These are phyloP conservation scores for Coffea humblotiana DNA, from an alignment of 305 asterid genomes.

Conservation along the genomic window DNA sequence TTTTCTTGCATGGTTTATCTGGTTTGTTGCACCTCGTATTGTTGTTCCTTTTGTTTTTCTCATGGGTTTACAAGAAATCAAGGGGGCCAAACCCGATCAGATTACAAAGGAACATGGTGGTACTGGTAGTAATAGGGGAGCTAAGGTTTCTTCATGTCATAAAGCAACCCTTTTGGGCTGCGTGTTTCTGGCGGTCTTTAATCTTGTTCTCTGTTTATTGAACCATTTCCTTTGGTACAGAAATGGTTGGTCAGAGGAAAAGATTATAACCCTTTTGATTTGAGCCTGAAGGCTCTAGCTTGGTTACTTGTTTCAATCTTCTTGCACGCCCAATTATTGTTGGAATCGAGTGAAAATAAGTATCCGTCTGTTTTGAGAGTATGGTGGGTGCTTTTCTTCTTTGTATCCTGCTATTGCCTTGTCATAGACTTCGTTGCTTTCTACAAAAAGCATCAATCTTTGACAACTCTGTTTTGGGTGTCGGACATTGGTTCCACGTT, in stretches of 20 bases:
- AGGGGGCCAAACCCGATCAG: slow-evolving; percentile 16
- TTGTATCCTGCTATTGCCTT: slow-evolving; percentile 59
- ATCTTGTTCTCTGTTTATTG: slow-evolving; percentile 50
- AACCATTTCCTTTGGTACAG: slow-evolving; percentile 56
- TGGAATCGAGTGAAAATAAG: slow-evolving; percentile 41
- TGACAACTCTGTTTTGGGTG: slow-evolving; percentile 50
- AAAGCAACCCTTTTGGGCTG: slow-evolving; percentile 43
- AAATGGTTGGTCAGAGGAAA: slow-evolving; percentile 78
- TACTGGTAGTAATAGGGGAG: slow-evolving; percentile 22
- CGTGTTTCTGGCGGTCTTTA: slow-evolving; percentile 42
- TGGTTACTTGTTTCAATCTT: slow-evolving; percentile 57
- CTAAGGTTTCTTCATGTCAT: slow-evolving; percentile 26
- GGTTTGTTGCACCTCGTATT: slow-evolving; percentile 50
- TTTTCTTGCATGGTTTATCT: slow-evolving; percentile 51
- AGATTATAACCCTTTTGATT: slow-evolving; percentile 51
- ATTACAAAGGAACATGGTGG: neutral
- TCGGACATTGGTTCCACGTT: slow-evolving; percentile 52
- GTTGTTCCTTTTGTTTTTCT: slow-evolving; percentile 31
- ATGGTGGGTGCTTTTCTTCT: slow-evolving; percentile 70
- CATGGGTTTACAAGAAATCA: slow-evolving; percentile 39
- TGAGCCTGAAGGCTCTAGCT: slow-evolving; percentile 46
- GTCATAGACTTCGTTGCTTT: slow-evolving; percentile 47
- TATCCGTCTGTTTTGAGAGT: slow-evolving; percentile 61
- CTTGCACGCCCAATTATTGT: slow-evolving; percentile 38
- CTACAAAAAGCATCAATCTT: slow-evolving; percentile 31